Evolutionary conservation across 257 asterid species (phyloP).

Genomic region (Nicotiana tomentosiformis): DNA sequence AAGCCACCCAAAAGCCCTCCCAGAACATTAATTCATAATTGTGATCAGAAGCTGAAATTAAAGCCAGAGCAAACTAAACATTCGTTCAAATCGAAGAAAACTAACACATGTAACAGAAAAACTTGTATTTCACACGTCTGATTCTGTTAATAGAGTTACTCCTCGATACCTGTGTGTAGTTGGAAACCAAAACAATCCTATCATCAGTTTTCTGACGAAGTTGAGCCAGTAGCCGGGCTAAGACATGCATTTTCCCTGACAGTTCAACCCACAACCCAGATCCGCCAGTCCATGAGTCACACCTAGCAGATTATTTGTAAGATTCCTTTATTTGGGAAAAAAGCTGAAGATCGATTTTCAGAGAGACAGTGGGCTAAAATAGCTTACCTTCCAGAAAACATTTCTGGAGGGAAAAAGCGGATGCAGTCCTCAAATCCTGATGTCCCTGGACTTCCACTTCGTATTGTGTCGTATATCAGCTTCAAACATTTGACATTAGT

Average conservation of each 20-base stretch:
- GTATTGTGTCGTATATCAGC: conserved; percentile 89
- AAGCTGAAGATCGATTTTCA: neutral
- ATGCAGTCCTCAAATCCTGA: conserved; percentile 85
- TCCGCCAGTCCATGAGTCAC: conserved; percentile 98
- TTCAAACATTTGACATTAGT: conserved; percentile 18
- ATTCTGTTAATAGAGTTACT: neutral
- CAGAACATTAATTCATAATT: neutral
- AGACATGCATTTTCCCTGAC: conserved; percentile 96
- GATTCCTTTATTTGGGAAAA: neutral
- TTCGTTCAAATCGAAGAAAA: neutral
- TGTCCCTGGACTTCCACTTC: conserved; percentile 83
- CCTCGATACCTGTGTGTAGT: conserved; percentile 79
- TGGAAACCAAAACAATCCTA: conserved; percentile 92
- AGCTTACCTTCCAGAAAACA: conserved; percentile 85
- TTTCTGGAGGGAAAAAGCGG: conserved; percentile 79
- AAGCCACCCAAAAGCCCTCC: neutral
- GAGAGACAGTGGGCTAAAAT: neutral
- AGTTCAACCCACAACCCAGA: conserved; percentile 96
- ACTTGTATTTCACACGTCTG: neutral
- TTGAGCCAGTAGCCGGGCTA: conserved; percentile 89
- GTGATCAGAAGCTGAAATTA: neutral
- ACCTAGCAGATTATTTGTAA: conserved; percentile 39
- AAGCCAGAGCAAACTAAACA: neutral
- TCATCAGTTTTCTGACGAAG: conserved; percentile 88
- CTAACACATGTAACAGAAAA: neutral